phyloP scores from a whole-genome alignment of 352 stramenopile genomes.

The Pythium myriotylum region DNA sequence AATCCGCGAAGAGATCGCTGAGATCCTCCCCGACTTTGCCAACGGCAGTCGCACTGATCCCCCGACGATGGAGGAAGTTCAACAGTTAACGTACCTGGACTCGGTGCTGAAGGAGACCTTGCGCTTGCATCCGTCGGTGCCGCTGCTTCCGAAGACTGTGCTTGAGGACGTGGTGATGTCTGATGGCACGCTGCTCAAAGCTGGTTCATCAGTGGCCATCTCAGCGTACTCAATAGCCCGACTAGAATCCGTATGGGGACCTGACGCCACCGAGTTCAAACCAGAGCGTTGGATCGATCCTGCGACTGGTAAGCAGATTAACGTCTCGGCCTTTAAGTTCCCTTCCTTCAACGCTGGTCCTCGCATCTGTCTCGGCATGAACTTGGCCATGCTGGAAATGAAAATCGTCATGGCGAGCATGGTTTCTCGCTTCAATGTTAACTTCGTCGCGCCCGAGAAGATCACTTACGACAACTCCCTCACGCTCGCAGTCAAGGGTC shows the following conservation, averaged over 20 bases:
- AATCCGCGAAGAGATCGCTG: constrained; percentile 46
- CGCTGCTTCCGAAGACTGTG: constrained; percentile 45
- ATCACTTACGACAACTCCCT: too few species aligned
- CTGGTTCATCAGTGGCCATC: constrained; percentile 47
- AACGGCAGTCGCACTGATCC: too few species aligned
- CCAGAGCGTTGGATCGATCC: constrained; percentile 73
- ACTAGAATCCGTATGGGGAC: constrained; percentile 56
- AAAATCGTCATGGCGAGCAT: constrained; percentile 37
- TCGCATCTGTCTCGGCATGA: constrained; percentile 60
- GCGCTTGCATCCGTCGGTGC: constrained; percentile 51
- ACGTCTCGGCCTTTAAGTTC: constrained; percentile 67
- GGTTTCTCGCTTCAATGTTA: too few species aligned
- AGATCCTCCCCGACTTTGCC: constrained; percentile 31
- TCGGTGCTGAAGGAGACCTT: constrained; percentile 68
- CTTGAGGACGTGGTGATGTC: constrained; percentile 50
- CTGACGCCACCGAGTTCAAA: constrained; percentile 62
- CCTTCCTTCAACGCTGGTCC: constrained; percentile 64
- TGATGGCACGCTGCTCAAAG: constrained; percentile 62
- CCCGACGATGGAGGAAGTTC: constrained; percentile 26
- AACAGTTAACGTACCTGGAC: constrained; percentile 59
- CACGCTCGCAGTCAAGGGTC: too few species aligned
- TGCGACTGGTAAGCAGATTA: constrained; percentile 31
- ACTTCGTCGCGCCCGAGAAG: too few species aligned
- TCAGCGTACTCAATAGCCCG: constrained; percentile 61
- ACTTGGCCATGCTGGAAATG: constrained; percentile 66